phyloP scores from a whole-genome alignment of 2,329 filamentous ascomycete species.

The Aspergillus tanneri region DNA sequence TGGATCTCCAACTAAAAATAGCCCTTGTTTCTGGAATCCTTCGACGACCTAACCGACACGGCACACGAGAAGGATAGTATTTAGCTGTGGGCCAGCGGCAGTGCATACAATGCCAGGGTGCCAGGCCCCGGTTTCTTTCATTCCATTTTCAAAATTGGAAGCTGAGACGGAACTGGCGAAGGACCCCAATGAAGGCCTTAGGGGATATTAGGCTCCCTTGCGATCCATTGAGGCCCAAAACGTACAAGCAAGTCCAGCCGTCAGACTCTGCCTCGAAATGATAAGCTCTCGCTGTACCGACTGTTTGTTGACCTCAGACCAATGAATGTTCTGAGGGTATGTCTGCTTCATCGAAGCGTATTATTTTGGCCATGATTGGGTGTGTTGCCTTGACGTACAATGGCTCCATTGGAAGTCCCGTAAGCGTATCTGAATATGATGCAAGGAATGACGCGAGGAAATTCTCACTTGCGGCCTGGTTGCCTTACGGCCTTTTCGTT shows the following conservation, averaged over 20 bases:
- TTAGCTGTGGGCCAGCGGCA: conserved; percentile 1
- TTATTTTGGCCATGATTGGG: background rate
- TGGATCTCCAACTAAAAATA: conserved; percentile 31
- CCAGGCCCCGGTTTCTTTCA: background rate
- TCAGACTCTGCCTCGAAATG: conserved; percentile 1
- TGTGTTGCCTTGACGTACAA: background rate
- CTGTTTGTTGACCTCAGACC: background rate
- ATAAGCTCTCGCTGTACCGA: background rate
- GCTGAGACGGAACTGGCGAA: background rate
- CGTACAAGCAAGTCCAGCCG: too few relatives aligned
- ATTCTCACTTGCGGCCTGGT: background rate
- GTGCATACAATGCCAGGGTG: conserved; percentile 5
- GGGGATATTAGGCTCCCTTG: conserved; percentile 3
- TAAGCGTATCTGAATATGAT: background rate
- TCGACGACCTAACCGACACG: conserved; percentile 19
- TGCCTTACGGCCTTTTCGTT: conserved; percentile 6
- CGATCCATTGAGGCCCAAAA: background rate
- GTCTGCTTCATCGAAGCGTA: background rate
- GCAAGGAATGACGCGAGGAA: too few relatives aligned
- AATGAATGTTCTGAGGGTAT: background rate
- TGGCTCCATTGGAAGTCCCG: background rate
- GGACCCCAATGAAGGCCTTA: conserved; percentile 4
- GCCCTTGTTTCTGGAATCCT: conserved; percentile 33
- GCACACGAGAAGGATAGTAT: conserved; percentile 1
- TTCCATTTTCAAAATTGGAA: conserved; percentile 1